Conservation (phyloP, 331 rosid species). For the Saraca asoca region DNA sequence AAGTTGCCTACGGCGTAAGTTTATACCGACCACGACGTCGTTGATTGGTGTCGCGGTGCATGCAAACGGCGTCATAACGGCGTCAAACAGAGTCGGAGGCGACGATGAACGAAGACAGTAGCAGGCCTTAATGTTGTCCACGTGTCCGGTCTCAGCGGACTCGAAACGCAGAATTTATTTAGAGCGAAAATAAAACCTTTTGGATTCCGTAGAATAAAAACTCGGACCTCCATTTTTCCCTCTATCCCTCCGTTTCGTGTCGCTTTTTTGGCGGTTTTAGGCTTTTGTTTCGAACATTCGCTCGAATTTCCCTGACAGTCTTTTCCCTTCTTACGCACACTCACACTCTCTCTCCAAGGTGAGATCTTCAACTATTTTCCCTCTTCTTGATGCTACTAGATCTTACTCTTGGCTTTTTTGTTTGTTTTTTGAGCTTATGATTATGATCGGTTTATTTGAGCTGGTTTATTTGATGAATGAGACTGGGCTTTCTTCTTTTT, state of each 20-base stretch:
- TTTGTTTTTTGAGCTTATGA: conserved; percentile 5
- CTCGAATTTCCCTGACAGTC: conserved; percentile 38
- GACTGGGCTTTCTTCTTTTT: conserved; percentile 23
- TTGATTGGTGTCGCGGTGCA: too few relatives aligned
- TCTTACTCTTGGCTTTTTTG: conserved; percentile 13
- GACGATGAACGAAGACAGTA: neutral
- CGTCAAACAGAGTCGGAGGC: too few relatives aligned
- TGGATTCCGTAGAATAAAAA: conserved; percentile 55
- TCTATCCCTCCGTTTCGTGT: conserved; percentile 40
- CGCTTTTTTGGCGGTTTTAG: conserved; percentile 73
- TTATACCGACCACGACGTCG: too few relatives aligned
- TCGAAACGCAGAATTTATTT: conserved; percentile 46
- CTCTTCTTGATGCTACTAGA: conserved; percentile 21
- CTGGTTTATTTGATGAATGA: conserved; percentile 35
- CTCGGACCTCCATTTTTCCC: conserved; percentile 17
- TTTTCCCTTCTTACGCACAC: conserved; percentile 14
- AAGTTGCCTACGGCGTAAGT: too few relatives aligned
- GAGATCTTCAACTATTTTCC: conserved; percentile 38
- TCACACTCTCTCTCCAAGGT: conserved; percentile 33
- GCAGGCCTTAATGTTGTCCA: conserved; percentile 34
- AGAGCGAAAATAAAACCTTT: conserved; percentile 10
- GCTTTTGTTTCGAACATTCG: conserved; percentile 65
- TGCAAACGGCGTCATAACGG: too few relatives aligned
- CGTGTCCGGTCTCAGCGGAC: conserved; percentile 54
- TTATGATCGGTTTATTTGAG: conserved; percentile 44